Percentiles rank a stretch among this genome's conserved stretches.
Conservation (phyloP, 495 filamentous ascomycete species). For the Aspergillus incahuasiensis region DNA sequence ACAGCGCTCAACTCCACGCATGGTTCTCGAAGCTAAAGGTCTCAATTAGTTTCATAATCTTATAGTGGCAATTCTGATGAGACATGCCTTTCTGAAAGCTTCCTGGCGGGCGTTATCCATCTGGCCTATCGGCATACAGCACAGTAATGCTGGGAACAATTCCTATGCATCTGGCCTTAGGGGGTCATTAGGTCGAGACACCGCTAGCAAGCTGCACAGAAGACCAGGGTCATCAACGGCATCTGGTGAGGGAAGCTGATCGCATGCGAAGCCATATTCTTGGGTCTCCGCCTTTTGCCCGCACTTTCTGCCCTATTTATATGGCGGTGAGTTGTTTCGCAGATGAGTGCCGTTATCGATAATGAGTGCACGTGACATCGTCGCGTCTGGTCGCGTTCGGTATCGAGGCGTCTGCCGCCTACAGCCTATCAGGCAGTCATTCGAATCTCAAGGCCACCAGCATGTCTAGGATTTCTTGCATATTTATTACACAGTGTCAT, state of each 20-base stretch:
- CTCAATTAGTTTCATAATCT: background rate
- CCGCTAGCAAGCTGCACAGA: background rate
- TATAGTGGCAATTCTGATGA: background rate
- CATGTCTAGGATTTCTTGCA: background rate
- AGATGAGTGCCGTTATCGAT: constrained; percentile 2
- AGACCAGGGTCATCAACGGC: background rate
- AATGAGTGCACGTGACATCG: constrained; percentile 28
- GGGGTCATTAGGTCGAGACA: background rate
- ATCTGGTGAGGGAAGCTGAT: background rate
- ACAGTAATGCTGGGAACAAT: background rate
- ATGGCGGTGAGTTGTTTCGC: constrained; percentile 18
- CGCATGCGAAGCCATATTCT: background rate
- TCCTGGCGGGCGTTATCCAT: constrained; percentile 41
- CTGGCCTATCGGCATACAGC: background rate
- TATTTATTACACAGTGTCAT: background rate
- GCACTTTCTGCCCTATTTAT: constrained; percentile 18
- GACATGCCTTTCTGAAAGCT: constrained; percentile 37
- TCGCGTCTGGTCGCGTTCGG: constrained; percentile 39
- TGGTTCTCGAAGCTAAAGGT: constrained; percentile 59
- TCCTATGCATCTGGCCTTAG: background rate
- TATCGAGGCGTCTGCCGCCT: constrained; percentile 11
- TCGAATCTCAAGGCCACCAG: background rate
- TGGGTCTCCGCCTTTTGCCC: constrained; percentile 18
- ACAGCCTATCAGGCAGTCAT: constrained; percentile 12
- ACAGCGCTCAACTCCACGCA: constrained; percentile 77